Evolutionary conservation across 75 land plant genomes (phyloP), one percentile per base, ranked within the genome.

Genomic region (Picea sitchensis): DNA sequence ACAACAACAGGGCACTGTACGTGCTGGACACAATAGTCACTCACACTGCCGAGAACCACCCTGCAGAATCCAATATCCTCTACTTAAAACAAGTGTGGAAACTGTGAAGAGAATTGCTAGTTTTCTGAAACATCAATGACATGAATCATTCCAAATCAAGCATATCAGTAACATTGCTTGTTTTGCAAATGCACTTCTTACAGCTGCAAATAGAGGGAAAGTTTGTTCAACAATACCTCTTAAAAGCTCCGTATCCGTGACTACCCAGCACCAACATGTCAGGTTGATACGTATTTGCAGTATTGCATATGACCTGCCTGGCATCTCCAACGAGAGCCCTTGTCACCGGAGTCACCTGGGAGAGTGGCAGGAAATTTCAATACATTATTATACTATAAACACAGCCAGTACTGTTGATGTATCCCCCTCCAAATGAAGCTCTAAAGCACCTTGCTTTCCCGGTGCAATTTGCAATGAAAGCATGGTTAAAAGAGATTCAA

Each of bases 211-310:
- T 76, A 21, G 1, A 11, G 56, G 12, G 23, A 13, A 8, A 65
- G 7, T 8, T 8, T 13, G 11, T 26, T 18, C 67, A 76, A 51
- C 14, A 7, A 78, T 44, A 79, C 80, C 80, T 79, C 54, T 65
- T 79, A 17, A 79, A 31, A 34, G 80, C 74, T 7, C 80, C 80
- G 14, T 79, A 79, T n/a, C 73, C 80, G 65, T 65, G 80, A n/a
- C 80, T 79, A 20, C 80, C 80, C 0, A 79, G 15, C 14, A 79
- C 74, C 74, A 79, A 41, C 14, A 34, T 41, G 17, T 62, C 74
- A 61, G 54, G 36, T 0, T 44, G 13, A 65, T 44, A 47, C 76
- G 65, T 79, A 2, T 64, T 67, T 12, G 62, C 80, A 20, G 80
- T 73, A 20, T 79, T 73, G 23, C 80, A 79, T 11, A 79, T 79